Percentiles rank a stretch among this genome's conserved stretches.
Evolutionary conservation across 495 filamentous ascomycete genomes (phyloP).

Genomic region (Glonium stellatum): DNA sequence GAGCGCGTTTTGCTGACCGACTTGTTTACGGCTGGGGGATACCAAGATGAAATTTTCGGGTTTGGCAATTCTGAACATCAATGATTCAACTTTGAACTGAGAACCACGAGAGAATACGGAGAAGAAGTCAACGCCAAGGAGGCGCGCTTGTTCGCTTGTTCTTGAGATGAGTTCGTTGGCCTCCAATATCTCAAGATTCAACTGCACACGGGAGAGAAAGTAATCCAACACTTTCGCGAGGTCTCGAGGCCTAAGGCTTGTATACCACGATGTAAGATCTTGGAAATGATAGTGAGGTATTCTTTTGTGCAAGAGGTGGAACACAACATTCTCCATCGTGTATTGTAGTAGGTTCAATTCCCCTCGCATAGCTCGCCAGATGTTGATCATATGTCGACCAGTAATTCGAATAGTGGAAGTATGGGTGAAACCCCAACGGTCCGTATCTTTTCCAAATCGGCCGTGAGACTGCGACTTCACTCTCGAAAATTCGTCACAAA

Average conservation of each 20-base stretch:
- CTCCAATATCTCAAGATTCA: constrained; percentile 87
- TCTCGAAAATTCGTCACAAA: constrained; percentile 84
- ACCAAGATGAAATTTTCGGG: constrained; percentile 89
- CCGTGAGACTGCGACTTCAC: constrained; percentile 76
- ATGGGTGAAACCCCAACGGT: constrained; percentile 88
- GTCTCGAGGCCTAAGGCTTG: constrained; percentile 56
- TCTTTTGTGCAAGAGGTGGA: constrained; percentile 83
- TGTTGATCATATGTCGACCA: constrained; percentile 91
- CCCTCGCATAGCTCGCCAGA: constrained; percentile 91
- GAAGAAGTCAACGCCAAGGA: constrained; percentile 93
- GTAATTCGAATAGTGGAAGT: constrained; percentile 82
- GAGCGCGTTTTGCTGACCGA: constrained; percentile 87
- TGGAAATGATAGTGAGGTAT: constrained; percentile 80
- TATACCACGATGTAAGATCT: constrained; percentile 77
- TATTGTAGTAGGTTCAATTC: constrained; percentile 89
- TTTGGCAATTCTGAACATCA: constrained; percentile 98
- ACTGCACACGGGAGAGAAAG: constrained; percentile 65
- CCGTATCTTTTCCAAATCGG: constrained; percentile 74
- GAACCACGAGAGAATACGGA: constrained; percentile 90
- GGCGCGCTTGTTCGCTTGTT: constrained; percentile 88
- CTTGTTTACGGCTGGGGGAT: constrained; percentile 84
- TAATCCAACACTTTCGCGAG: constrained; percentile 72
- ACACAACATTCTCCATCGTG: constrained; percentile 93
- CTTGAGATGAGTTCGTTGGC: constrained; percentile 80
- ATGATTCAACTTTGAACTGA: constrained; percentile 95